These are phyloP conservation scores for Omphalea diandra DNA, from an alignment of 441 rosid genomes.

Conservation along the genomic window DNA sequence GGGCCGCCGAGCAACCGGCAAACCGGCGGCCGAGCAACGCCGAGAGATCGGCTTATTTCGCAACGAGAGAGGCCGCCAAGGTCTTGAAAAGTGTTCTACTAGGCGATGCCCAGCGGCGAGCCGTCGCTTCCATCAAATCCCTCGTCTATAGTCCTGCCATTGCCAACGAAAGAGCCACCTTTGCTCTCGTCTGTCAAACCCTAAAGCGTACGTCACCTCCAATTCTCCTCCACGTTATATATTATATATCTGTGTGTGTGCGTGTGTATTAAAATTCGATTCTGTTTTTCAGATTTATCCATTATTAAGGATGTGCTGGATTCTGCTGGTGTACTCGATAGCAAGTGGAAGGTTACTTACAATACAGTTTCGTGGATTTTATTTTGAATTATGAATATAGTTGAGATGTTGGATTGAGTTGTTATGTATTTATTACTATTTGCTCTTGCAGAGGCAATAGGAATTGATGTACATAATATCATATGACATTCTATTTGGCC, in stretches of 20 bases:
- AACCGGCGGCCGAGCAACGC: conserved; percentile 36
- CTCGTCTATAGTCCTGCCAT: conserved; percentile 76
- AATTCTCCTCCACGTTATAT: no score
- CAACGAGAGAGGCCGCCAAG: conserved; percentile 84
- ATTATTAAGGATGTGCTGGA: conserved; percentile 72
- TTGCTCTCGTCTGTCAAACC: conserved; percentile 90
- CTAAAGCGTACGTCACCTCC: conserved; percentile 53
- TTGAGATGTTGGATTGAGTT: background rate
- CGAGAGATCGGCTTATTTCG: conserved; percentile 74
- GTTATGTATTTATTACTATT: background rate
- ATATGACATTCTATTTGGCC: conserved; percentile 80
- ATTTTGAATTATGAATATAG: background rate
- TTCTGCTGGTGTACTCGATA: conserved; percentile 48
- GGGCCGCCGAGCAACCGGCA: conserved; percentile 25
- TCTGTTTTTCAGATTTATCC: conserved; percentile 47
- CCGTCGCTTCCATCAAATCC: conserved; percentile 73
- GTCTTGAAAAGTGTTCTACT: conserved; percentile 60
- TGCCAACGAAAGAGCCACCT: conserved; percentile 76
- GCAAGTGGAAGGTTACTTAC: conserved; percentile 72
- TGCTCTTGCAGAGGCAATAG: conserved; percentile 59
- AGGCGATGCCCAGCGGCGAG: conserved; percentile 80
- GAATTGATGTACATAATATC: conserved; percentile 63
- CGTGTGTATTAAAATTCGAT: no score
- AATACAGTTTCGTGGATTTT: background rate
- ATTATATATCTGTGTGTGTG: no score